These are phyloP conservation scores for Malassezia pachydermatis DNA, from an alignment of 1,284 basidiomycete genomes.

Conservation along the genomic window DNA sequence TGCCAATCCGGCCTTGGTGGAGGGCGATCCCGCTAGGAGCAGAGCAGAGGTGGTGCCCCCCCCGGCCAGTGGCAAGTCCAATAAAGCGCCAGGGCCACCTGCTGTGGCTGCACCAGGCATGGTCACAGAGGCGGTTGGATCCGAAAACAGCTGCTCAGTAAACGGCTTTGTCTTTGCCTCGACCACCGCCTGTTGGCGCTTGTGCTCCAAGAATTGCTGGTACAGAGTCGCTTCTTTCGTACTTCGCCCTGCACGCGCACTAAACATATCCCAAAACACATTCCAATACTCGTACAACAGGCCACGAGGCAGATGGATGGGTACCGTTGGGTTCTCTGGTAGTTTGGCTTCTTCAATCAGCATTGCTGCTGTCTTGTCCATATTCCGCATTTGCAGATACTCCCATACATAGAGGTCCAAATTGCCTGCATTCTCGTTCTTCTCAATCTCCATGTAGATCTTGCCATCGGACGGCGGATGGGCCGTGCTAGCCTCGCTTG, in stretches of 20 bases:
- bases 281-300: conserved; percentile 47
- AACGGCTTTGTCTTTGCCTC: conserved; percentile 9
- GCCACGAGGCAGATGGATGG: conserved; percentile 38
- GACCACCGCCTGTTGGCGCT: conserved; percentile 27
- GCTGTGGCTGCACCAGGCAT: background rate
- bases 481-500: no score
- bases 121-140: background rate
- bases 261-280: conserved; percentile 47
- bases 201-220: conserved; percentile 34
- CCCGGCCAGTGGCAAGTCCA: background rate
- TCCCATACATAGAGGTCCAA: conserved; percentile 48
- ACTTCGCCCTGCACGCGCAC: conserved; percentile 33
- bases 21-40: background rate
- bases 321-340: conserved; percentile 39
- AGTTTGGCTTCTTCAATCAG: conserved; percentile 38
- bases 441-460: background rate
- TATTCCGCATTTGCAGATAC: conserved; percentile 40
- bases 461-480: no score
- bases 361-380: conserved; percentile 31
- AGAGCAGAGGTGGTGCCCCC: background rate
- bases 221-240: conserved; percentile 33
- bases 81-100: background rate
- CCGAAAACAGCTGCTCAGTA: background rate
- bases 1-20: background rate
- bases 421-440: conserved; percentile 14